Conservation (phyloP, 2,329 filamentous ascomycete genomes). For the Colletotrichum eremochloae region DNA sequence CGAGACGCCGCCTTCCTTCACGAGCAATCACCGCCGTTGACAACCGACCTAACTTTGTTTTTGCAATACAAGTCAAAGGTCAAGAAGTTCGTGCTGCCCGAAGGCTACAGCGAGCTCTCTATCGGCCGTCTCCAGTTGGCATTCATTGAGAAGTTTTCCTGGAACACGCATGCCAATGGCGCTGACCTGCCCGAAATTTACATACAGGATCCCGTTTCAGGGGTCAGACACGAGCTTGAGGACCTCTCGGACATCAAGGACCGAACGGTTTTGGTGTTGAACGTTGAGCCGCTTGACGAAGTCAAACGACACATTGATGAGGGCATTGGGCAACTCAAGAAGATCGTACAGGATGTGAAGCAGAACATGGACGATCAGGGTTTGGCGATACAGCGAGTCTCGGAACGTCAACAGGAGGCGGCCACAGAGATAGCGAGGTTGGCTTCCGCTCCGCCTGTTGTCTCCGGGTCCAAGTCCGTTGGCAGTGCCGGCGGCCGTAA, state of each 20-base stretch:
- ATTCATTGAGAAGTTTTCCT: slow-evolving; percentile 99
- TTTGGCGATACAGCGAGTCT: slow-evolving; percentile 84
- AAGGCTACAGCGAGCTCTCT: slow-evolving; percentile 86
- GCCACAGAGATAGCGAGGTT: slow-evolving; percentile 84
- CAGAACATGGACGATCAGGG: slow-evolving; percentile 88
- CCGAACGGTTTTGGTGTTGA: slow-evolving; percentile 92
- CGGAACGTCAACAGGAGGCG: slow-evolving; percentile 90
- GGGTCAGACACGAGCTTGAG: slow-evolving; percentile 96
- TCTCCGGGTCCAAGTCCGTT: slow-evolving; percentile 54
- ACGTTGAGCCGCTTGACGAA: slow-evolving; percentile 93
- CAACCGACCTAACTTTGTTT: slow-evolving; percentile 92
- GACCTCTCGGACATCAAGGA: slow-evolving; percentile 95
- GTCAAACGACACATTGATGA: slow-evolving; percentile 98
- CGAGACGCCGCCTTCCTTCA: slow-evolving; percentile 65
- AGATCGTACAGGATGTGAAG: slow-evolving; percentile 87
- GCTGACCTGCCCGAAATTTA: slow-evolving; percentile 96
- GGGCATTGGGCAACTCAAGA: slow-evolving; percentile 82
- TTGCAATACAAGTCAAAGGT: slow-evolving; percentile 97
- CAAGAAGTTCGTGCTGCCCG: slow-evolving; percentile 92
- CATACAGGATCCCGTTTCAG: slow-evolving; percentile 94
- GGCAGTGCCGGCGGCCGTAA: slow-evolving; percentile 54
- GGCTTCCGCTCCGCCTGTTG: slow-evolving; percentile 60
- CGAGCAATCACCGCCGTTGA: slow-evolving; percentile 76
- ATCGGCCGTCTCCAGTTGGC: slow-evolving; percentile 91
- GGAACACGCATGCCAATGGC: slow-evolving; percentile 97